These are phyloP conservation scores for Scheffersomyces titani DNA, from an alignment of 1,139 yeast genomes.

Conservation along the genomic window DNA sequence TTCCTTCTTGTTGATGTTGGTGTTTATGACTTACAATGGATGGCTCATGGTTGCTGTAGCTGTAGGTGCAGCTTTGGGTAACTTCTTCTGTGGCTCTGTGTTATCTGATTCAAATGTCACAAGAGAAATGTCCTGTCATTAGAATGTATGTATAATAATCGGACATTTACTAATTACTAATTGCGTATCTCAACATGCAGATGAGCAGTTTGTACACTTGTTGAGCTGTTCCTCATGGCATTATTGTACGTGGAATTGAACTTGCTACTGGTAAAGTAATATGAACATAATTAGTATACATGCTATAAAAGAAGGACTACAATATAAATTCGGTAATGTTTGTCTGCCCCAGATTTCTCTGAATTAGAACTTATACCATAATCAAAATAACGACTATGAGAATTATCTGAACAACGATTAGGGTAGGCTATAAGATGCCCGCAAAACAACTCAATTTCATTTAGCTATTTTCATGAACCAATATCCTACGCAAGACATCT, in stretches of 20 bases:
- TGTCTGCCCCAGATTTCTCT: too few relatives aligned
- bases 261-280: too few relatives aligned
- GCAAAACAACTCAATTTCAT: too few relatives aligned
- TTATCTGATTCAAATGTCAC: conserved; percentile 2
- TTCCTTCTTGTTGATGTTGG: conserved; percentile 75
- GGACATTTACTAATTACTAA: not conserved
- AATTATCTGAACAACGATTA: too few relatives aligned
- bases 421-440: too few relatives aligned
- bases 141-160: not conserved
- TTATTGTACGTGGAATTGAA: not conserved
- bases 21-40: conserved; percentile 84
- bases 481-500: too few relatives aligned
- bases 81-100: conserved; percentile 55
- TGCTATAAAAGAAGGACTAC: too few relatives aligned
- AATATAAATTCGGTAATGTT: too few relatives aligned
- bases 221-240: not conserved
- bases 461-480: too few relatives aligned
- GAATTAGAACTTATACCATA: too few relatives aligned
- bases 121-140: conserved; percentile 55
- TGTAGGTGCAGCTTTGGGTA: conserved; percentile 68
- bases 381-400: too few relatives aligned
- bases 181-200: not conserved
- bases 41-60: conserved; percentile 79
- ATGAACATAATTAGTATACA: too few relatives aligned
- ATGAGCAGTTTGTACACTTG: not conserved